Evolutionary conservation across 2,329 filamentous ascomycete genomes (phyloP).

Genomic region (Pseudogymnoascus sp.): DNA sequence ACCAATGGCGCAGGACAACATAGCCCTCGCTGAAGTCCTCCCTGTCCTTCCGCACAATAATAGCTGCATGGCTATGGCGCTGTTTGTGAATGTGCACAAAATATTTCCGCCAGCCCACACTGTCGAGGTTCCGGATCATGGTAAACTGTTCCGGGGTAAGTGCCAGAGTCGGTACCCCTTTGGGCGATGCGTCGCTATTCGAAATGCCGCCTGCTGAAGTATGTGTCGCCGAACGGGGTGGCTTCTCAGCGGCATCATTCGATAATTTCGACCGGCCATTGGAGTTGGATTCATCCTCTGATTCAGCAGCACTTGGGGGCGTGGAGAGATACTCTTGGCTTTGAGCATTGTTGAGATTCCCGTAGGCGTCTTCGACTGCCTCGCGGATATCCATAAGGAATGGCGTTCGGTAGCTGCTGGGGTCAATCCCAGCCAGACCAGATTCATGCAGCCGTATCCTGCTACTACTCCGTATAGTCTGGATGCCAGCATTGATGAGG

Average conservation of each 20-base stretch:
- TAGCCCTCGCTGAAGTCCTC: conserved; percentile 65
- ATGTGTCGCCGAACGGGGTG: neutral
- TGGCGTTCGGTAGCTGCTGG: conserved; percentile 66
- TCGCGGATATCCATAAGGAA: conserved; percentile 66
- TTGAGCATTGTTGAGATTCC: conserved; percentile 61
- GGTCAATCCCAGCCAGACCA: conserved; percentile 58
- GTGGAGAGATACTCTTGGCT: conserved; percentile 61
- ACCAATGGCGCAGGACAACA: conserved; percentile 73
- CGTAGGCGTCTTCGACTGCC: conserved; percentile 57
- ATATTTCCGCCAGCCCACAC: conserved; percentile 55
- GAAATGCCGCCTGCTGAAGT: conserved; percentile 19
- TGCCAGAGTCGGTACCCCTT: conserved; percentile 58
- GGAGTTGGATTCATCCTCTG: neutral
- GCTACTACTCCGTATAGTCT: conserved; percentile 65
- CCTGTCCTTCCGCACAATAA: conserved; percentile 69
- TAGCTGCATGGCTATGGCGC: conserved; percentile 80
- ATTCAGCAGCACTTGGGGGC: neutral
- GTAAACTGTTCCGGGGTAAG: conserved; percentile 72
- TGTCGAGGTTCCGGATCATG: conserved; percentile 72
- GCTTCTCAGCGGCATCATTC: neutral
- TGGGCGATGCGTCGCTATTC: conserved; percentile 30
- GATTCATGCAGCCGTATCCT: conserved; percentile 70
- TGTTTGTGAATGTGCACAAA: conserved; percentile 69
- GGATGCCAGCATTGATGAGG: conserved; percentile 66
- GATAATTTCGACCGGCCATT: neutral